phyloP scores from a whole-genome alignment of 2,329 filamentous ascomycete genomes.

The Teratosphaeria pseudoeucalypti region DNA sequence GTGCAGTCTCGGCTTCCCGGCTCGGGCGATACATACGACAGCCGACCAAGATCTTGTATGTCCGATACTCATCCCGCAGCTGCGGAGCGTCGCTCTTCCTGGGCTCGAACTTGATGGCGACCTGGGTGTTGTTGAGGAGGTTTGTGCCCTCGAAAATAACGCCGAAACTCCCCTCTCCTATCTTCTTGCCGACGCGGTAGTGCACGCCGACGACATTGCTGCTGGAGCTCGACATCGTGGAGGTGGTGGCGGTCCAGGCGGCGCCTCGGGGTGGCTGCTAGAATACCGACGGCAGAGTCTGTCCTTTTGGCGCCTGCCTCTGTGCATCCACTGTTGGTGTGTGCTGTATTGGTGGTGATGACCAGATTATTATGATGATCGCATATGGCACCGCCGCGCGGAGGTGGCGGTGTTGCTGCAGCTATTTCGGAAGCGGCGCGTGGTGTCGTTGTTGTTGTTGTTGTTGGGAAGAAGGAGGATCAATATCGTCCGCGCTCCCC shows the following conservation, averaged over 20 bases:
- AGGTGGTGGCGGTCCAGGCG: background rate
- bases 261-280: background rate
- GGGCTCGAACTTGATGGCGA: constrained; percentile 99
- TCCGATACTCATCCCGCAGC: constrained; percentile 94
- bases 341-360: background rate
- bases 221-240: constrained; percentile 67
- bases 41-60: constrained; percentile 98
- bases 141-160: constrained; percentile 99
- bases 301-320: background rate
- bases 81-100: constrained; percentile 98
- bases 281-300: background rate
- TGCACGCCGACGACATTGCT: constrained; percentile 95
- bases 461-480: background rate
- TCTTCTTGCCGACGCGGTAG: constrained; percentile 98
- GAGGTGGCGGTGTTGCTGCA: background rate
- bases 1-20: background rate
- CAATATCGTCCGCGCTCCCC: background rate
- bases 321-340: background rate
- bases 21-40: constrained; percentile 64
- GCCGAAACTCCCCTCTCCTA: constrained; percentile 95
- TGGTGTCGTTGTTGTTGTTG: background rate
- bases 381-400: background rate
- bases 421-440: background rate
- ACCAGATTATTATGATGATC: background rate
- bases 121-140: constrained; percentile 95